phyloP scores from a whole-genome alignment of 2,329 filamentous ascomycete genomes.

The Tolypocladium pustulatum region DNA sequence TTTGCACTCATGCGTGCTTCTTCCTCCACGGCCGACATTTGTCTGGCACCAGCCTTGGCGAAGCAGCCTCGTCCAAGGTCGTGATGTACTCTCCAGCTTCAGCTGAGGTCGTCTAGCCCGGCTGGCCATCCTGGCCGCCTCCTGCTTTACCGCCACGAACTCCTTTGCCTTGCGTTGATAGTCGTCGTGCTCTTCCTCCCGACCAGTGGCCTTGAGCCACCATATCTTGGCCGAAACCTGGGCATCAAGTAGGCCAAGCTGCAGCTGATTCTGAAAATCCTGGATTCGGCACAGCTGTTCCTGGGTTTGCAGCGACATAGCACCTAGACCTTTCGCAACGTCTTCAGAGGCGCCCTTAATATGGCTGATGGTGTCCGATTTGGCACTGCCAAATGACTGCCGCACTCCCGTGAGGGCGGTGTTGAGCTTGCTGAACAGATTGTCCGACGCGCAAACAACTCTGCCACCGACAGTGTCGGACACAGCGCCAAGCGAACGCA shows the following conservation, averaged over 20 bases:
- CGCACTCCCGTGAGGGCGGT: slow-evolving; percentile 11
- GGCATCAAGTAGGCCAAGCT: slow-evolving; percentile 37
- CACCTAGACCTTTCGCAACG: slow-evolving; percentile 9
- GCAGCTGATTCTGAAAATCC: slow-evolving; percentile 27
- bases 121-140: slow-evolving; percentile 18
- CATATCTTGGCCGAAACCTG: slow-evolving; percentile 46
- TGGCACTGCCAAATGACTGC: slow-evolving; percentile 11
- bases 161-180: slow-evolving; percentile 37
- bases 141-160: slow-evolving; percentile 27
- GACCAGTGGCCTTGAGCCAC: slow-evolving; percentile 45
- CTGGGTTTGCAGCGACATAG: slow-evolving; percentile 7
- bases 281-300: slow-evolving; percentile 11
- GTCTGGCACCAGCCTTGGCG: slow-evolving; percentile 9
- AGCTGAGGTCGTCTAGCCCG: slow-evolving; percentile 12
- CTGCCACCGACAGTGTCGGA: slow-evolving; percentile 15
- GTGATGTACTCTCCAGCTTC: slow-evolving; percentile 11
- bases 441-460: slow-evolving; percentile 17
- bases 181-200: slow-evolving; percentile 30
- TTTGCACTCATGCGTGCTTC: slow-evolving; percentile 1
- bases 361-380: slow-evolving; percentile 8
- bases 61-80: slow-evolving; percentile 13
- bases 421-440: slow-evolving; percentile 12
- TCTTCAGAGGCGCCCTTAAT: slow-evolving; percentile 8
- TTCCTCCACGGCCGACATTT: neutral
- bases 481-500: slow-evolving; percentile 18